phyloP scores from a whole-genome alignment of 257 asterid species.

The Gardenia jasminoides region DNA sequence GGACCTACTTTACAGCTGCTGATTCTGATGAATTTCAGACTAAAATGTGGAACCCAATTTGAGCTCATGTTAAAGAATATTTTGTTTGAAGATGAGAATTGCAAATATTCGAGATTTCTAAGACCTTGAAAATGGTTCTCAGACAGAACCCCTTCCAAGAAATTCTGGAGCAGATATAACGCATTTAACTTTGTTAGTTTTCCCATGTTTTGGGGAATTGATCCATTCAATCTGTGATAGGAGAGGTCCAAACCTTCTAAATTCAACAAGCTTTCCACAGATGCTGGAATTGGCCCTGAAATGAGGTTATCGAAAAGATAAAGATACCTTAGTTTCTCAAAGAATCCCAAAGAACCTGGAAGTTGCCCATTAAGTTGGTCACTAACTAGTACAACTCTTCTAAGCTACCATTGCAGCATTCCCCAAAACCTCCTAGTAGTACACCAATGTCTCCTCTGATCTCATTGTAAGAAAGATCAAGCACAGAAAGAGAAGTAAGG shows the following conservation, averaged over 20 bases:
- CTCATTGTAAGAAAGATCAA: conserved; percentile 7
- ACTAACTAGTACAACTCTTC: conserved; percentile 4
- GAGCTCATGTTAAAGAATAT: conserved; percentile 18
- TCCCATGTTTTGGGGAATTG: conserved; percentile 3
- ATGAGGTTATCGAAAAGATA: background rate
- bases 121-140: conserved; percentile 22
- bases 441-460: background rate
- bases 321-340: background rate
- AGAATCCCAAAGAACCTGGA: conserved; percentile 10
- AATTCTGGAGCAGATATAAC: conserved; percentile 3
- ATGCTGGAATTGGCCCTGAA: conserved; percentile 15
- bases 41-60: conserved; percentile 30
- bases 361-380: conserved; percentile 12
- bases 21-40: conserved; percentile 21
- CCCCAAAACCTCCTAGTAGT: conserved; percentile 3
- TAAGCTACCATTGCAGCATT: conserved; percentile 6
- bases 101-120: conserved; percentile 19
- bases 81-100: conserved; percentile 17
- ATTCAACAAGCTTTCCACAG: conserved; percentile 7
- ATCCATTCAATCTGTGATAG: conserved; percentile 12
- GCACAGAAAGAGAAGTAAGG: conserved; percentile 16
- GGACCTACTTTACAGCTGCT: conserved; percentile 26
- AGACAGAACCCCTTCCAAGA: conserved; percentile 24
- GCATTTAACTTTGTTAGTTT: conserved; percentile 4
- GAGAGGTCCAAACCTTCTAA: conserved; percentile 5